Percentiles rank a stretch among this genome's conserved stretches.
Evolutionary conservation across 2,329 filamentous ascomycete species (phyloP).

Genomic region (Venturia effusa): DNA sequence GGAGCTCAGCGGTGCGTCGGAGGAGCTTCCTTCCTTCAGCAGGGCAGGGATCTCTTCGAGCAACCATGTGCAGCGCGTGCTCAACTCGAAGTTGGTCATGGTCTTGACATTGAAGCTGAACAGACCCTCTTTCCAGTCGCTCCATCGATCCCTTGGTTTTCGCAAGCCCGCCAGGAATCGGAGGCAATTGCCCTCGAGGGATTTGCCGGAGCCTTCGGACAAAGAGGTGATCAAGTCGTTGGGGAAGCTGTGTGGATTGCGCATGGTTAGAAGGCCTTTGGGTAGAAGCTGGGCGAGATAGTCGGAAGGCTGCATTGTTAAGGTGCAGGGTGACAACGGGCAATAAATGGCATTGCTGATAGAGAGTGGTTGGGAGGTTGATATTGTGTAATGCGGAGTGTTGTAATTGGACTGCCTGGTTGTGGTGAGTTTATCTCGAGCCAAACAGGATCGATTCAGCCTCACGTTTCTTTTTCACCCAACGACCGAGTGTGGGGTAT

Average conservation of each 20-base stretch:
- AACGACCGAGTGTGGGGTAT: neutral
- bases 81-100: slow-evolving; percentile 7
- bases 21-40: neutral
- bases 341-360: neutral
- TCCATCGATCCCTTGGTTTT: neutral
- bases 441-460: neutral
- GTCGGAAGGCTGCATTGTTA: neutral
- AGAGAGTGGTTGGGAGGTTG: neutral
- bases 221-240: neutral
- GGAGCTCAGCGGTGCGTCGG: neutral
- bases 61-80: neutral
- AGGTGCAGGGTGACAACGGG: neutral
- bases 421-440: neutral
- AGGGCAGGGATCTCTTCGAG: neutral
- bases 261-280: neutral
- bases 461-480: neutral
- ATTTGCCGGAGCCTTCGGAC: neutral
- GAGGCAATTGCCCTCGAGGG: neutral
- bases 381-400: neutral
- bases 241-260: neutral
- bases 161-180: neutral
- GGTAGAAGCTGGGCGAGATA: neutral
- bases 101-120: neutral
- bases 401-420: neutral
- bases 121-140: neutral